phyloP scores from a whole-genome alignment of 2,329 filamentous ascomycete species.

The Alternaria panax region DNA sequence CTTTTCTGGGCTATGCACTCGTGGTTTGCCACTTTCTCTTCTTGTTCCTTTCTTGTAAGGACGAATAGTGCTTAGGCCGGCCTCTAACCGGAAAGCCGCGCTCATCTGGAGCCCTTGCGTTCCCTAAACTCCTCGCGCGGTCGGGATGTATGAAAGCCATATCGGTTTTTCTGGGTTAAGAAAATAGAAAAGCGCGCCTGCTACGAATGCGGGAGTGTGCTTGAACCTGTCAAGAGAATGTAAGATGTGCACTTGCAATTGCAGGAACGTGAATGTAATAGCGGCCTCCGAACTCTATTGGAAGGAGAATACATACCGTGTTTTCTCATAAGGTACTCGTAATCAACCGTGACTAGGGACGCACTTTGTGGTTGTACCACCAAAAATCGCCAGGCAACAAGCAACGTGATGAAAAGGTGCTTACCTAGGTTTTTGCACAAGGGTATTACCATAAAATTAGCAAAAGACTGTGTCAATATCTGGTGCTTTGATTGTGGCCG shows the following conservation, averaged over 20 bases:
- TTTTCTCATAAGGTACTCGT: not conserved
- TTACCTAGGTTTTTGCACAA: not conserved
- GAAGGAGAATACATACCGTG: not conserved
- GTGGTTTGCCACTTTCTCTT: not conserved
- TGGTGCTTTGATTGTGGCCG: not conserved
- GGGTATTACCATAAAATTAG: not conserved
- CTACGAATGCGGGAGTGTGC: not conserved
- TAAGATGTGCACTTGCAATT: not conserved
- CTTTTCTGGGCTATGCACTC: not conserved
- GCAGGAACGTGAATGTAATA: not conserved
- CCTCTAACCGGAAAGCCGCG: not conserved
- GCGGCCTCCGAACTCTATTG: not conserved
- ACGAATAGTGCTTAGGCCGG: not conserved
- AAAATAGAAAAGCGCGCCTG: not conserved
- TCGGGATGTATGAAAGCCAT: conserved; percentile 1
- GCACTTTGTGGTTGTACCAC: not conserved
- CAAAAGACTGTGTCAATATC: not conserved
- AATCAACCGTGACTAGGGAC: not conserved
- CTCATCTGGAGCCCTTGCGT: not conserved
- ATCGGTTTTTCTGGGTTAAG: not conserved
- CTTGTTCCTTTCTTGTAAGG: not conserved
- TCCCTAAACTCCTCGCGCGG: not conserved
- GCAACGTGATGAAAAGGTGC: not conserved
- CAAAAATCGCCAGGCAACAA: not conserved
- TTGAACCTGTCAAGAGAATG: not conserved